Evolutionary conservation across 106 monocot genomes (phyloP), one percentile per base, ranked within the genome.

Genomic region (Narthecium ossifragum): DNA sequence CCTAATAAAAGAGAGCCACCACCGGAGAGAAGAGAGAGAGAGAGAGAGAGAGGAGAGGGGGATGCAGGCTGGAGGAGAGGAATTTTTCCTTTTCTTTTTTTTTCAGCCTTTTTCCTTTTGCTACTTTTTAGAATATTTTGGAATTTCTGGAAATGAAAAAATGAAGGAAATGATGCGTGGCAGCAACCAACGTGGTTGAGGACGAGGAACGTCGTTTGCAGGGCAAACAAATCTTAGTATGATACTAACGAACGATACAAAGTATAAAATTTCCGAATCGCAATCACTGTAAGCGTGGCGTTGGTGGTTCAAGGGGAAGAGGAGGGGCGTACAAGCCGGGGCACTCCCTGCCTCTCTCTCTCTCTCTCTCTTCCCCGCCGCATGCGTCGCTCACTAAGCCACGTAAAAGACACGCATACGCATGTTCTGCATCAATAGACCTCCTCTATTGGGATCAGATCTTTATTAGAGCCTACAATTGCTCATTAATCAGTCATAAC

Each of bases 21-120:
- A 67, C 51, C 40, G 56, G 57, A 21, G 57, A 21, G 45, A 37
- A 36, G 53, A 55, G 36, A 29, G 53, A 37, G 37, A 53, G 52
- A 32, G 20, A 26, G 34, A 18, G 46, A 31, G 31, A 45, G 23
- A 32, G 51, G 47, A 31, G 48, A 47, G 31, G 55, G 68, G 45
- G 43, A 59, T 17, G 68, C 14, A 49, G 31, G 43, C 45, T 26
- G 5, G 43, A 17, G 26, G 33, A 33, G 8, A 34, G 14, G 13
- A 23, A 23, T 20, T 54, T 54, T 54, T 26, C 17, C 31, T 31
- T 17, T 55, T 51, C 21, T 55, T 34, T 34, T 21, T 34, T 57
- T 34, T 57, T 30, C 3, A 4, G 3, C 17, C 14, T 54, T 54
- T 54, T 54, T 31, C 12, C 1, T 54, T 4, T 28, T 38, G 31